phyloP scores from a whole-genome alignment of 345 rosid species.

The Hypericum perforatum region DNA sequence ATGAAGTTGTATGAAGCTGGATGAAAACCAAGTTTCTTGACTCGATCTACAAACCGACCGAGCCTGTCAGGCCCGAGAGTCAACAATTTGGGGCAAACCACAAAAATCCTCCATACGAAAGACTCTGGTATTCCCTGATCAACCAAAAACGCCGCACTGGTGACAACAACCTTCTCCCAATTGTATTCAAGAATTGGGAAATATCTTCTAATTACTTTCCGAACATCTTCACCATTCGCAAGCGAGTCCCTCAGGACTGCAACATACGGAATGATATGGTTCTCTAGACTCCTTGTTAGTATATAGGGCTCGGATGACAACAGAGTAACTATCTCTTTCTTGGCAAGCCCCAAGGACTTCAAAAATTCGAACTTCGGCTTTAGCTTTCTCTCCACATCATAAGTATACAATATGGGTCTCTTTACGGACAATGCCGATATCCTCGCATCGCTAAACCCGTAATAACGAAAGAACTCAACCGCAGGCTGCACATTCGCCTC shows the following conservation, averaged over 20 bases:
- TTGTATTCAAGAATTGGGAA: not conserved
- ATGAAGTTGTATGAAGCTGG: conserved; percentile 6
- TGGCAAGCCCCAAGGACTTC: conserved; percentile 12
- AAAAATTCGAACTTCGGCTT: conserved; percentile 19
- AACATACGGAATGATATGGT: conserved; percentile 11
- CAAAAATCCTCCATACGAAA: not conserved
- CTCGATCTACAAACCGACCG: conserved; percentile 3
- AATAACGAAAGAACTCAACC: conserved; percentile 8
- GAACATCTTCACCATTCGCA: conserved; percentile 4
- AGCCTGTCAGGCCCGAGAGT: not conserved
- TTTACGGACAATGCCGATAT: conserved; percentile 6
- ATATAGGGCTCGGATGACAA: conserved; percentile 8
- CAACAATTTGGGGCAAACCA: not conserved
- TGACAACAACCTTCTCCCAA: not conserved
- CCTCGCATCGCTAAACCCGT: conserved; percentile 7
- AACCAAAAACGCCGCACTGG: not conserved
- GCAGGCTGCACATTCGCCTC: not conserved
- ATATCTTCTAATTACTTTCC: conserved; percentile 4
- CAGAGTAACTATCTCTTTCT: conserved; percentile 5
- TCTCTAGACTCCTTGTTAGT: conserved; percentile 15
- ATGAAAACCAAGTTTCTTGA: conserved; percentile 11
- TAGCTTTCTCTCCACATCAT: not conserved
- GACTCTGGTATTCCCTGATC: conserved; percentile 6
- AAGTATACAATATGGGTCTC: not conserved
- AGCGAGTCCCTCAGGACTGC: conserved; percentile 5